Conservation (phyloP, 1,284 basidiomycete species). For the Naganishia liquefaciens region DNA sequence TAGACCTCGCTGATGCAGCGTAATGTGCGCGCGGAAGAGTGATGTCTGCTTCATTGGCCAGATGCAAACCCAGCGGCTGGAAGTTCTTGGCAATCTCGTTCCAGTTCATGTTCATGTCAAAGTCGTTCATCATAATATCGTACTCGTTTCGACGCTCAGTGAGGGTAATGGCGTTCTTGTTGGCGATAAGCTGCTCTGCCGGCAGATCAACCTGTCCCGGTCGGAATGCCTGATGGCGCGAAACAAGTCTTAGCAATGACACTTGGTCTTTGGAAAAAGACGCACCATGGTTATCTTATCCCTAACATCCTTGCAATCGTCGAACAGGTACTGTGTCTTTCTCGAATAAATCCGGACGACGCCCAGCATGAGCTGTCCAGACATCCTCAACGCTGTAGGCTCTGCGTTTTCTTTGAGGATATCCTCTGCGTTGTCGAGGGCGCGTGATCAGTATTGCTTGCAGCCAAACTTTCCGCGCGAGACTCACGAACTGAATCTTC, state of each 20-base stretch:
- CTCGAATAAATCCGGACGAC: slow-evolving; percentile 96
- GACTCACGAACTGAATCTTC: slow-evolving; percentile 83
- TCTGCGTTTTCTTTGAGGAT: slow-evolving; percentile 77
- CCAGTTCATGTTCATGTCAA: slow-evolving; percentile 36
- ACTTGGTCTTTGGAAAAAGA: not conserved
- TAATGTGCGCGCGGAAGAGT: slow-evolving; percentile 63
- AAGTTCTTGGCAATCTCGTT: slow-evolving; percentile 31
- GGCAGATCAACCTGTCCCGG: slow-evolving; percentile 92
- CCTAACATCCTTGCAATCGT: slow-evolving; percentile 95
- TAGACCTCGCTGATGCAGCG: slow-evolving; percentile 45
- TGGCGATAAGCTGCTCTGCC: slow-evolving; percentile 84
- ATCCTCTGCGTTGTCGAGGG: slow-evolving; percentile 62
- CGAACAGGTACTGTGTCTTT: slow-evolving; percentile 94
- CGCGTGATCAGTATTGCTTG: not conserved
- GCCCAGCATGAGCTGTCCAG: slow-evolving; percentile 90
- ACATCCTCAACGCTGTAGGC: slow-evolving; percentile 86
- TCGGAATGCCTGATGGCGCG: slow-evolving; percentile 72
- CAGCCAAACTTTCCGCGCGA: not conserved
- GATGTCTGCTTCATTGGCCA: slow-evolving; percentile 79
- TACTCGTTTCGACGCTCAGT: slow-evolving; percentile 43
- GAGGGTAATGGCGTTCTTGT: slow-evolving; percentile 64
- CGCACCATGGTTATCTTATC: slow-evolving; percentile 90
- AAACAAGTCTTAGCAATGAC: not conserved
- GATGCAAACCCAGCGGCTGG: slow-evolving; percentile 69
- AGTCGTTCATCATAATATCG: slow-evolving; percentile 38